phyloP scores from a whole-genome alignment of 164 flowering plant species.

The Protea cynaroides region DNA sequence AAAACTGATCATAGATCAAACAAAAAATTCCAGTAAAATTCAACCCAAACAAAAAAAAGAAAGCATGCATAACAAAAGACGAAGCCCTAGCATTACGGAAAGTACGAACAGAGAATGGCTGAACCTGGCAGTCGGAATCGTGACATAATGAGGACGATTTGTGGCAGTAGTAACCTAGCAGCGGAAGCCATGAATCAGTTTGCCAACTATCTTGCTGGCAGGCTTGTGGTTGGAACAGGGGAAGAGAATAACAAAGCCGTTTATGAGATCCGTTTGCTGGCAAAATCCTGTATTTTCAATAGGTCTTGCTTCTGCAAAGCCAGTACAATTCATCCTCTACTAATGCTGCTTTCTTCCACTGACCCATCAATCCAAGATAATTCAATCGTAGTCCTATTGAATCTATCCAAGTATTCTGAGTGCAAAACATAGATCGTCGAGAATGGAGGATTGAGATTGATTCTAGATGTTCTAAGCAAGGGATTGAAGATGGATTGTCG shows the following conservation, averaged over 20 bases:
- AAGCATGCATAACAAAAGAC: too few relatives aligned
- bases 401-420: constrained; percentile 57
- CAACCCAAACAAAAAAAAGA: too few relatives aligned
- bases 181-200: constrained; percentile 43
- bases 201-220: constrained; percentile 34
- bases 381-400: too few relatives aligned
- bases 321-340: constrained; percentile 38
- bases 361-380: too few relatives aligned
- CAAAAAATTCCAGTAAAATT: too few relatives aligned
- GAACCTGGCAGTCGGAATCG: too few relatives aligned
- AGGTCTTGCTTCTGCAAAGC: constrained; percentile 55
- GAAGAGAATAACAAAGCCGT: constrained; percentile 54
- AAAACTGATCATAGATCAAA: too few relatives aligned
- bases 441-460: constrained; percentile 39
- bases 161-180: constrained; percentile 38
- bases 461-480: constrained; percentile 33
- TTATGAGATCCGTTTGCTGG: constrained; percentile 56
- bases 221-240: constrained; percentile 31
- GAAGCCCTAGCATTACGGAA: too few relatives aligned
- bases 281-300: constrained; percentile 57
- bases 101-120: too few relatives aligned
- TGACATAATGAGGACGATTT: too few relatives aligned
- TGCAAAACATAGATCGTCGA: constrained; percentile 40
- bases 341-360: constrained; percentile 37
- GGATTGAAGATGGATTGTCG: constrained; percentile 45